phyloP scores from a whole-genome alignment of 805 yeast genomes.

The Lipomyces lipofer region DNA sequence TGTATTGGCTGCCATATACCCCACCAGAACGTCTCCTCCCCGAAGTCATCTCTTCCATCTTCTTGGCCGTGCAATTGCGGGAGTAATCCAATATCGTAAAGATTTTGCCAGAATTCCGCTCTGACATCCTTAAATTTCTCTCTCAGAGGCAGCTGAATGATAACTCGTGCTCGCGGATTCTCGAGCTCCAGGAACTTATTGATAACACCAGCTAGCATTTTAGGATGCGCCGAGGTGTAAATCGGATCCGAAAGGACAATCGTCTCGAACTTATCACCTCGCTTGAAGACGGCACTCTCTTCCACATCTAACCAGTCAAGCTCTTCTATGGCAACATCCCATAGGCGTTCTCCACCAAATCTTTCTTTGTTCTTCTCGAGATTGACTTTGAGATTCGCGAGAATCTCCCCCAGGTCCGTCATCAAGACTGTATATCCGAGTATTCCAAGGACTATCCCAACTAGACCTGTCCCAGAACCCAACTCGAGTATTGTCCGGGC shows the following conservation, averaged over 20 bases:
- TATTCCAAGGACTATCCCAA: slow-evolving; percentile 67
- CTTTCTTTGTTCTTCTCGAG: slow-evolving; percentile 49
- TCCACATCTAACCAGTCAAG: slow-evolving; percentile 78
- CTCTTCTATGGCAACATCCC: slow-evolving; percentile 45
- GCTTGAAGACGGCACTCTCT: slow-evolving; percentile 35
- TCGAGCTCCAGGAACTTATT: slow-evolving; percentile 44
- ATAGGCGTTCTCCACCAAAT: background rate
- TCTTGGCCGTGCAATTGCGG: slow-evolving; percentile 48
- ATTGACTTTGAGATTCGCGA: slow-evolving; percentile 65
- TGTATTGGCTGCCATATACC: slow-evolving; percentile 33
- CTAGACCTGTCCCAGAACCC: slow-evolving; percentile 95
- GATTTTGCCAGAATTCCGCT: slow-evolving; percentile 55
- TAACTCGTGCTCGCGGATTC: slow-evolving; percentile 46
- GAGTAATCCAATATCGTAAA: slow-evolving; percentile 42
- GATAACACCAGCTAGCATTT: slow-evolving; percentile 65
- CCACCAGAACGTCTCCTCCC: slow-evolving; percentile 55
- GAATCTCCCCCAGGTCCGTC: slow-evolving; percentile 80
- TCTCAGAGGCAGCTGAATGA: slow-evolving; percentile 78
- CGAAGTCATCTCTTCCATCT: slow-evolving; percentile 83
- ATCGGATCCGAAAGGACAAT: slow-evolving; percentile 85
- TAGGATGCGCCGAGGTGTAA: slow-evolving; percentile 80
- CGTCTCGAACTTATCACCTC: slow-evolving; percentile 49
- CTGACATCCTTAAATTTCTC: slow-evolving; percentile 66
- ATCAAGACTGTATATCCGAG: slow-evolving; percentile 54
- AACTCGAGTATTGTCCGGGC: slow-evolving; percentile 52